Evolutionary conservation across 2,329 filamentous ascomycete genomes (phyloP).

Genomic region (Xylariaceae sp.): DNA sequence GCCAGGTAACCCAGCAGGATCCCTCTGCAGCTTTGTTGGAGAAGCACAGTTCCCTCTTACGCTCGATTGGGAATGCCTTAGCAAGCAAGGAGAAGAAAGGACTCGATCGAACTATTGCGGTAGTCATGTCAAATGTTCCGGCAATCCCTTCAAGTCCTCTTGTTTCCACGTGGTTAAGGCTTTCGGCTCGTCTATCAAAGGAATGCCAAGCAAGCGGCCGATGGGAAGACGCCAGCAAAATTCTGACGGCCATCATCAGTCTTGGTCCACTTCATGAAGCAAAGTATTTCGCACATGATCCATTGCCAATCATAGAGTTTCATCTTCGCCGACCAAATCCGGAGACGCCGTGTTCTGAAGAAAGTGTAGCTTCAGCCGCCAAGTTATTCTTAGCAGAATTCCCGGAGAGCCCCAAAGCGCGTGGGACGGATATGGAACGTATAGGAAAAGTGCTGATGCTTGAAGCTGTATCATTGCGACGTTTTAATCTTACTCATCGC

Average conservation of each 20-base stretch:
- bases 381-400: conserved; percentile 34
- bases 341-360: conserved; percentile 2
- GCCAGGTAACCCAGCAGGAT: not conserved
- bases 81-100: conserved; percentile 18
- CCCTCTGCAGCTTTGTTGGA: not conserved
- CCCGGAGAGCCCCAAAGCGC: conserved; percentile 19
- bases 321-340: conserved; percentile 22
- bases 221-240: conserved; percentile 32
- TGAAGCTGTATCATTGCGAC: conserved; percentile 25
- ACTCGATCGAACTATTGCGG: conserved; percentile 23
- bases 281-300: conserved; percentile 36
- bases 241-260: conserved; percentile 30
- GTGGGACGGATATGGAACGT: conserved; percentile 14
- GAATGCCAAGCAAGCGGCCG: conserved; percentile 32
- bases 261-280: conserved; percentile 32
- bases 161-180: conserved; percentile 24
- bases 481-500: conserved; percentile 22
- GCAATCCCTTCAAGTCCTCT: conserved; percentile 10
- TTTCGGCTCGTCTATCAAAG: conserved; percentile 33
- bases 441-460: conserved; percentile 32
- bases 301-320: conserved; percentile 34
- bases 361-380: conserved; percentile 26
- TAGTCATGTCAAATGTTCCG: conserved; percentile 18
- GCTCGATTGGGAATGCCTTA: conserved; percentile 5
- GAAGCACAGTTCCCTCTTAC: not conserved